These are phyloP conservation scores for Solanum hybrid DNA, from an alignment of 305 asterid species.

Conservation along the genomic window DNA sequence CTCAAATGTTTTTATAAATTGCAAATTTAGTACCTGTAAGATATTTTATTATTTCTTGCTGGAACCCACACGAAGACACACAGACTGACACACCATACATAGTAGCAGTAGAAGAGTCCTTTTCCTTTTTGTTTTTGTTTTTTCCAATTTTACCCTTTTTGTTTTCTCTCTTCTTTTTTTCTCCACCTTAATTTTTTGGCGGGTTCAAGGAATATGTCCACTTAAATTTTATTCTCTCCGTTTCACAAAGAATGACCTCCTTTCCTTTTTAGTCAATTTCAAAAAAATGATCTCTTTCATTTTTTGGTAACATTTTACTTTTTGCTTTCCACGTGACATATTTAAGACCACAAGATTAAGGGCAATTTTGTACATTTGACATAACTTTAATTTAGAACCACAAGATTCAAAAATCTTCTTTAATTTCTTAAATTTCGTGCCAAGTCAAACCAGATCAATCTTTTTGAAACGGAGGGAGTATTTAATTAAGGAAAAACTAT, in stretches of 20 bases:
- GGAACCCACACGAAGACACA: not conserved
- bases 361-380: no score
- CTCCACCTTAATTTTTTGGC: not conserved
- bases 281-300: no score
- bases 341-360: no score
- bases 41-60: not conserved
- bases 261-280: no score
- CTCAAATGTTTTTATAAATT: not conserved
- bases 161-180: not conserved
- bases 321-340: no score
- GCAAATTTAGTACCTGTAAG: not conserved
- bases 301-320: no score
- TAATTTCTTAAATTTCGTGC: no score
- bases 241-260: no score
- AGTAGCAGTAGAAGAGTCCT: not conserved
- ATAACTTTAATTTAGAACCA: no score
- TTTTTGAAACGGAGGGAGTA: no score
- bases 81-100: conserved; percentile 2
- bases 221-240: not conserved
- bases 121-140: not conserved
- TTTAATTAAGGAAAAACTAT: not conserved
- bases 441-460: no score
- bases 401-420: no score
- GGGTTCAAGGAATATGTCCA: not conserved
- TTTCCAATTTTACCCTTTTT: not conserved